phyloP scores from a whole-genome alignment of 371 early-diverging fungal species.

The Mucor indicus region DNA sequence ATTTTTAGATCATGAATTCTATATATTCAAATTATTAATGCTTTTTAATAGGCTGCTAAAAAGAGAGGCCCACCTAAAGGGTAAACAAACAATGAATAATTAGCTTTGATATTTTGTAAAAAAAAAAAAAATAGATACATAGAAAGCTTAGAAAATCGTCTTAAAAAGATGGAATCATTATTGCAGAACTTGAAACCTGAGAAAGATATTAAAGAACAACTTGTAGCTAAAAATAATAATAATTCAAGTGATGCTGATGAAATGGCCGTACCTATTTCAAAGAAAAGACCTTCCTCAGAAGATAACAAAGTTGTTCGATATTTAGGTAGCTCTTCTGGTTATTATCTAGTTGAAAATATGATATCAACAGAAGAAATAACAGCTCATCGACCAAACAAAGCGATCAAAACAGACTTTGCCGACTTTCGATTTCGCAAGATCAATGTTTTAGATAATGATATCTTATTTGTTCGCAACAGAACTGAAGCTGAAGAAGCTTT shows the following conservation, averaged over 20 bases:
- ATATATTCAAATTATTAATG: no score
- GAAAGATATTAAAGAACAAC: neutral
- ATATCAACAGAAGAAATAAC: conserved; percentile 12
- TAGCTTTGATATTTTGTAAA: no score
- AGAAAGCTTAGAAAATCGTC: conserved; percentile 40
- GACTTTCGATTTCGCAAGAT: conserved; percentile 21
- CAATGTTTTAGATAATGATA: conserved; percentile 32
- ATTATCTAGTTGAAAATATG: conserved; percentile 17
- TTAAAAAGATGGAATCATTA: conserved; percentile 39
- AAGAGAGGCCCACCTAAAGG: conserved; percentile 38
- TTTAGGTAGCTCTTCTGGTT: conserved; percentile 25
- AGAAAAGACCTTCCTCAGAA: conserved; percentile 6
- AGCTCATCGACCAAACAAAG: no score
- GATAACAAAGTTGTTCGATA: conserved; percentile 13
- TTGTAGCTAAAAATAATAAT: no score
- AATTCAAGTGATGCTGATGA: no score
- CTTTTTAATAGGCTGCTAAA: conserved; percentile 14
- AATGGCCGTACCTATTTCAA: no score
- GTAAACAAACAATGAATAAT: no score
- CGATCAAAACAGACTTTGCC: no score
- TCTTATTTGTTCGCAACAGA: conserved; percentile 17
- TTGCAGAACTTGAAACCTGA: conserved; percentile 27
- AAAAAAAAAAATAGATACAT: conserved; percentile 28
- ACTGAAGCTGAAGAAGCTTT: conserved; percentile 24
- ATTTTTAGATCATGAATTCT: no score